A percentile compares a stretch with the other conserved stretches of the same genome.
phyloP scores from a whole-genome alignment of 371 early-diverging fungal genomes.

The Apophysomyces sp. region DNA sequence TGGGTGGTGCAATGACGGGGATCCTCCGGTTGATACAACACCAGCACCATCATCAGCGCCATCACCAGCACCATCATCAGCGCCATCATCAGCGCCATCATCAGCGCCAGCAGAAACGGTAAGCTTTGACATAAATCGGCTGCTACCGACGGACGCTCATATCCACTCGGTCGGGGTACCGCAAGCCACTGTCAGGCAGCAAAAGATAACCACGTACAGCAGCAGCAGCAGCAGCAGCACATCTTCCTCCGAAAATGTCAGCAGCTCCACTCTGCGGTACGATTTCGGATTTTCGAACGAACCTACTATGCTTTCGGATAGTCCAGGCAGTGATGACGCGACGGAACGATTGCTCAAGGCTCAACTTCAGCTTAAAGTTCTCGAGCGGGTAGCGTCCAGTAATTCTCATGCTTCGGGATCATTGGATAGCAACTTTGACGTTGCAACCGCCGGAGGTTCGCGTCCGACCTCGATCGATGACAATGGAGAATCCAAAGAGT shows the following conservation, averaged over 20 bases:
- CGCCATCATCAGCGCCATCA: not conserved
- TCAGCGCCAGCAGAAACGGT: not conserved
- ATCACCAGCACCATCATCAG: not conserved
- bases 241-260: constrained; percentile 5
- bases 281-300: constrained; percentile 13
- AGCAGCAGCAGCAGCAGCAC: not conserved
- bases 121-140: constrained; percentile 1
- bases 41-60: not conserved
- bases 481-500: constrained; percentile 31
- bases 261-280: not conserved
- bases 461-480: not conserved
- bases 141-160: constrained; percentile 11
- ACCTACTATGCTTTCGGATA: not conserved
- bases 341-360: not conserved
- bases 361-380: not conserved
- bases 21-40: not conserved
- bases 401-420: not conserved
- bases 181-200: not conserved
- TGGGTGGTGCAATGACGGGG: constrained; percentile 43
- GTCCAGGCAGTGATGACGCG: not conserved
- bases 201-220: not conserved
- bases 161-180: not conserved
- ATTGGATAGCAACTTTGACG: not conserved
- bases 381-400: not conserved
- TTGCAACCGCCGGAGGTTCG: not conserved